Conservation (phyloP, 2,329 filamentous ascomycete genomes). For the Aspergillus ibericus region DNA sequence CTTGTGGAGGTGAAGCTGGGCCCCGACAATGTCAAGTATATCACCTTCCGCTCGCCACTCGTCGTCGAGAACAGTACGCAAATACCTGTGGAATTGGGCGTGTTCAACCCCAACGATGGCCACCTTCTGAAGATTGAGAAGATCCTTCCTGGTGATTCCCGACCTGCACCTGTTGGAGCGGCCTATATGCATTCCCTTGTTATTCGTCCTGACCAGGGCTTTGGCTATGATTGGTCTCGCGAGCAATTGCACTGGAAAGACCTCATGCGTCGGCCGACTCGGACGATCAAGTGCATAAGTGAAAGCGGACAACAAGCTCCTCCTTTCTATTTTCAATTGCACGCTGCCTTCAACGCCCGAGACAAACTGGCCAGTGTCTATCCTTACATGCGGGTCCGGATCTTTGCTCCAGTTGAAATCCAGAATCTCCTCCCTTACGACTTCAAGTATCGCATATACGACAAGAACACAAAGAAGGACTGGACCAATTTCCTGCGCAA, state of each 20-base stretch:
- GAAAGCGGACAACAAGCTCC: constrained; percentile 74
- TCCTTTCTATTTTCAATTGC: constrained; percentile 95
- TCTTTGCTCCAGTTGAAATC: constrained; percentile 88
- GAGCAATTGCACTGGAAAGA: constrained; percentile 93
- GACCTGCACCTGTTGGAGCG: constrained; percentile 88
- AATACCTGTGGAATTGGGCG: constrained; percentile 88
- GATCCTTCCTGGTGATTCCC: constrained; percentile 84
- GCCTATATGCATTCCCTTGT: constrained; percentile 86
- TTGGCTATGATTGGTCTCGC: constrained; percentile 92
- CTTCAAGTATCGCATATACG: constrained; percentile 99
- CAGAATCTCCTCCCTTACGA: constrained; percentile 95
- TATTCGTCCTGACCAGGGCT: constrained; percentile 88
- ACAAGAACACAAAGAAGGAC: constrained; percentile 97
- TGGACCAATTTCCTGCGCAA: constrained; percentile 98
- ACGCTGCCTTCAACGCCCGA: constrained; percentile 78
- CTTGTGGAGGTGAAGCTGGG: constrained; percentile 89
- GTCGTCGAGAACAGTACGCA: constrained; percentile 95
- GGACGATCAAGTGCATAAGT: constrained; percentile 83
- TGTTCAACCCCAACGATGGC: constrained; percentile 83
- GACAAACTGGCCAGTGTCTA: constrained; percentile 83
- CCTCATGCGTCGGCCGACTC: constrained; percentile 77
- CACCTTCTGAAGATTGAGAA: constrained; percentile 97
- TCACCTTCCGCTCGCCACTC: constrained; percentile 88
- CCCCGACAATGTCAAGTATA: constrained; percentile 96
- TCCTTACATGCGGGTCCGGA: constrained; percentile 88